These are phyloP conservation scores for Aspergillus proliferans DNA, from an alignment of 2,329 filamentous ascomycete genomes.

Conservation along the genomic window DNA sequence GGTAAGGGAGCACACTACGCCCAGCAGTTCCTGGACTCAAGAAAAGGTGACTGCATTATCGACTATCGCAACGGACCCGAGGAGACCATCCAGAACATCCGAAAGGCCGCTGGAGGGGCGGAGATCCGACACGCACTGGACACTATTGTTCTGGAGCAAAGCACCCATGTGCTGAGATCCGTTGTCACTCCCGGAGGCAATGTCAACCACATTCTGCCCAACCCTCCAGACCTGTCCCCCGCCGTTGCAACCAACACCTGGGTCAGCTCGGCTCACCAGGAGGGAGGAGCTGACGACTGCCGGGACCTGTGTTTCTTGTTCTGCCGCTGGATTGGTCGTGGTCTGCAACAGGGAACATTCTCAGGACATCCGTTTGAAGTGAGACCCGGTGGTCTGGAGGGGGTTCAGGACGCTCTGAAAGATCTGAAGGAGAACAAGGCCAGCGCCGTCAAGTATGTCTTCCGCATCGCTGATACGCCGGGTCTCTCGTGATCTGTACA, in stretches of 20 bases:
- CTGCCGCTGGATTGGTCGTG: constrained; percentile 40
- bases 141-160: constrained; percentile 4
- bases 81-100: constrained; percentile 42
- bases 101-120: constrained; percentile 10
- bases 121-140: constrained; percentile 7
- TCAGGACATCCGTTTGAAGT: constrained; percentile 45
- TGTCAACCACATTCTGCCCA: constrained; percentile 7
- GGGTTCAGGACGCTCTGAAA: constrained; percentile 47
- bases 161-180: constrained; percentile 2
- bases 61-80: constrained; percentile 54
- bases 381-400: constrained; percentile 47
- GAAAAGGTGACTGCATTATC: constrained; percentile 50
- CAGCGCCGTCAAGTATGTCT: constrained; percentile 61
- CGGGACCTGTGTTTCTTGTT: constrained; percentile 41
- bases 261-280: constrained; percentile 1
- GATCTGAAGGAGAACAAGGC: constrained; percentile 55
- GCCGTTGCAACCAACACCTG: constrained; percentile 8
- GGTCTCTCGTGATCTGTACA: not conserved
- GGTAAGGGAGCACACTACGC: constrained; percentile 48
- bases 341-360: constrained; percentile 43
- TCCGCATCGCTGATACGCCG: constrained; percentile 46
- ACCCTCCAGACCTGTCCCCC: constrained; percentile 2
- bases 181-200: constrained; percentile 9
- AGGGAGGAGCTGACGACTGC: constrained; percentile 14
- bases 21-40: constrained; percentile 43